phyloP scores from a whole-genome alignment of 1,284 basidiomycete genomes.

The Ceratobasidium sp. region DNA sequence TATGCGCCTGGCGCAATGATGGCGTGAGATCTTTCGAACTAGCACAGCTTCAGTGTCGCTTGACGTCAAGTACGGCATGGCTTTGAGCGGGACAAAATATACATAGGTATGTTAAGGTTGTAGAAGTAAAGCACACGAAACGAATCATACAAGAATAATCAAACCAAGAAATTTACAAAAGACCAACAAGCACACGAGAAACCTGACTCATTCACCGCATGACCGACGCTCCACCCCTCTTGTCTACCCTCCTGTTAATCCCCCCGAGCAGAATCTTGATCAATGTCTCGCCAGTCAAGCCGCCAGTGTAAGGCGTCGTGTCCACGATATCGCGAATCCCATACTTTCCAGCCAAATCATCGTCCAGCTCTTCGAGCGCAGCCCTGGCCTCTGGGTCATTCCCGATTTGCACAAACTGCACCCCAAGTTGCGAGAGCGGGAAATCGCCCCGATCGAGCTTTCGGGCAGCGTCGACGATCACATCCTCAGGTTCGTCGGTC shows the following conservation, averaged over 20 bases:
- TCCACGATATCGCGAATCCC: slow-evolving; percentile 58
- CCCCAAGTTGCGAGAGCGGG: slow-evolving; percentile 54
- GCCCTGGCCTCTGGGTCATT: slow-evolving; percentile 54
- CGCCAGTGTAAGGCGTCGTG: slow-evolving; percentile 51
- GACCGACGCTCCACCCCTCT: slow-evolving; percentile 4
- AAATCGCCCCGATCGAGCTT: slow-evolving; percentile 48
- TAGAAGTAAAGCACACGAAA: too few relatives aligned
- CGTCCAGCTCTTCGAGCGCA: slow-evolving; percentile 57
- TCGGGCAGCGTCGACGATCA: slow-evolving; percentile 47
- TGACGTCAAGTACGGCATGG: too few relatives aligned
- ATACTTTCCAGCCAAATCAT: slow-evolving; percentile 53
- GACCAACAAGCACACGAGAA: not conserved
- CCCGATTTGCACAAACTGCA: slow-evolving; percentile 71
- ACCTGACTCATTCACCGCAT: not conserved
- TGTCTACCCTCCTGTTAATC: slow-evolving; percentile 49
- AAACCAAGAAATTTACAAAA: not conserved
- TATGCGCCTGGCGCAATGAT: not conserved
- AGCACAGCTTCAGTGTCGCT: too few relatives aligned
- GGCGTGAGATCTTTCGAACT: too few relatives aligned
- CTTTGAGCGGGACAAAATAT: not conserved
- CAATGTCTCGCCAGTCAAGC: slow-evolving; percentile 53
- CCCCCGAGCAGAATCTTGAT: slow-evolving; percentile 57
- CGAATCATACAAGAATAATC: not conserved
- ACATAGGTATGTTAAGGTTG: not conserved
- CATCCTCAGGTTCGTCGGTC: slow-evolving; percentile 48